Base-by-base conservation (phyloP, 2,329 filamentous ascomycete genomes). In the Ramularia endophylla region DNA sequence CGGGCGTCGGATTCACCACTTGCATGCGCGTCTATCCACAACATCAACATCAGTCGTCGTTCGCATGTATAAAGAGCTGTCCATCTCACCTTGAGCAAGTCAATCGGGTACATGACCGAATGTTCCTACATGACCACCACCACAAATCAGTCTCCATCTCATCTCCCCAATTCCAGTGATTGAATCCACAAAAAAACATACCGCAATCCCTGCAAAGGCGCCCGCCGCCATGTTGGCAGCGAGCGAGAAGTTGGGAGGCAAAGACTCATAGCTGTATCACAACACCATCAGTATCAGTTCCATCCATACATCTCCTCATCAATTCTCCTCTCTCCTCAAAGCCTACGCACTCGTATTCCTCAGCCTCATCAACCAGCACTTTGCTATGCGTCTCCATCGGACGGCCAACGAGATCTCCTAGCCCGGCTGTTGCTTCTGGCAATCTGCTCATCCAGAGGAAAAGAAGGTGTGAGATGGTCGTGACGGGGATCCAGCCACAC, bases 51-150 rank as follows among this genome's bases (percentile, higher is more conserved):
- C 29, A 28, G 39, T 31, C 36, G 34, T 35, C 27, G 38, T 38
- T 41, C 32, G 32, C 25, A 11, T 20, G 32, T 35, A 25, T 25
- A 25, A 6, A 25, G 22, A 7, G 17, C 8, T 34, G 16, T 38
- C 31, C 43, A 28, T 59, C 72, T 51, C 65, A 95, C 92, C 84
- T 98, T 98, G 63, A 98, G 85, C 55, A 94, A 80, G 71, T 98
- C 92, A 62, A 98, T 85, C 15, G 92, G 92, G 64, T 98, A 98
- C 92, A 98, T 97, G 59, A 95, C 89, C 45, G 90, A 94, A 68
- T 97, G 90, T 71, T 97, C 90, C 89, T 95, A 55, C 36, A 44
- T 59, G 39, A 36, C 43, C n/a, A n/a, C n/a, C n/a, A n/a, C n/a
- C n/a, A n/a, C n/a, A n/a, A n/a, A 32, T 51, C 43, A 49, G 48